Base-by-base conservation (phyloP, 495 filamentous ascomycete species). In the Podospora comata region DNA sequence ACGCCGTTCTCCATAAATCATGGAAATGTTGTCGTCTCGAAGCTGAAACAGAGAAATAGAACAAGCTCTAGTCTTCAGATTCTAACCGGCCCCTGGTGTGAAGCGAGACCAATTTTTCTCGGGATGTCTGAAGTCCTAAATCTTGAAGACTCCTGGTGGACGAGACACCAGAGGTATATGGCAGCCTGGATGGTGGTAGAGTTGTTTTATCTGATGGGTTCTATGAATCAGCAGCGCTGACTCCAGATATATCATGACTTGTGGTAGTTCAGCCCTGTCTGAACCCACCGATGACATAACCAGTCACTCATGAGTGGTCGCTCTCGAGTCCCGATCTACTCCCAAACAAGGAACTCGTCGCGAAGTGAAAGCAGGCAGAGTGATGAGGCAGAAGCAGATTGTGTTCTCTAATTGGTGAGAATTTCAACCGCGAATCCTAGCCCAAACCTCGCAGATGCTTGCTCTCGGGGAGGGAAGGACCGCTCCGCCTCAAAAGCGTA, bases 401-500 rank as follows among this genome's bases (percentile, higher is more conserved):
- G 9, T 5, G 9, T 48, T 18, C 39, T 48, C 39, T 48, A 11
- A 48, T 48, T 48, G 39, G 39, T 48, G 39, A 48, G 13, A 13
- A 11, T 6, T 48, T 48, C 23, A 48, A 48, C 39, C 13, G 39
- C 39, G 9, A 48, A 16, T 11, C 39, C 15, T 48, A 48, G 13
- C 39, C 39, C 7, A 16, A 18, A 48, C 39, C 15, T 48, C 39
- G 39, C 2, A 48, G 39, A 48, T 48, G 39, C 9, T 16, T 48
- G 39, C 39, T 2, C 39, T n/a, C 55, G 60, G 28, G 18, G 56
- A 63, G 60, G 66, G 27, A 63, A 62, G 66, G 66, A 57, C 53
- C 66, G 66, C 60, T 64, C 66, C 66, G 66, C 56, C 60, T 48
- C 39, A 48, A 5, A 48, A 48, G 39, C 39, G 39, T 48, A 48